Percentiles rank a stretch among this genome's conserved stretches.
Conservation (phyloP, 2,329 filamentous ascomycete genomes). For the Fusarium pseudonygamai region DNA sequence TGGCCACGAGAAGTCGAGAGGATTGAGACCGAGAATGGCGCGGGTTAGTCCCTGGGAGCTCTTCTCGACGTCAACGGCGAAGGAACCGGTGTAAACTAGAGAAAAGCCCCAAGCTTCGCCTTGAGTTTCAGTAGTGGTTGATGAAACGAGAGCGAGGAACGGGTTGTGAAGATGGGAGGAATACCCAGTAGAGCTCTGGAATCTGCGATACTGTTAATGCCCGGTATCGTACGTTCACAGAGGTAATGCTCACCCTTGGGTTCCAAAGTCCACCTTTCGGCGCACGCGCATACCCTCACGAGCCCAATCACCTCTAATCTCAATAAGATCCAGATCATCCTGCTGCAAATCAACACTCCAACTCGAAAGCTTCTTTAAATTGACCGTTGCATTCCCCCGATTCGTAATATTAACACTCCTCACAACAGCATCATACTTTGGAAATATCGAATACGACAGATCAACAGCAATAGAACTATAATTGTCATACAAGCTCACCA, state of each 20-base stretch:
- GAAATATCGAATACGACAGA: conserved; percentile 71
- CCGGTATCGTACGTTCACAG: rapidly evolving
- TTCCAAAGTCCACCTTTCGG: conserved; percentile 65
- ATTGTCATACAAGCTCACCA: conserved; percentile 68
- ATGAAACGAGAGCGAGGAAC: conserved; percentile 66
- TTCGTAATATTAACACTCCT: conserved; percentile 71
- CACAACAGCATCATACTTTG: conserved; percentile 67
- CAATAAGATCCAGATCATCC: conserved; percentile 70
- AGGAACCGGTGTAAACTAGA: conserved; percentile 71
- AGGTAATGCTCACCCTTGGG: conserved; percentile 55
- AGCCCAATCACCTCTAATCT: conserved; percentile 70
- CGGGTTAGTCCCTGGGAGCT: conserved; percentile 70
- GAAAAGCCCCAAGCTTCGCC: conserved; percentile 73
- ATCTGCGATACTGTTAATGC: conserved; percentile 50
- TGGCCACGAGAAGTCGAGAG: conserved; percentile 67
- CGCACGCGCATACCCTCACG: conserved; percentile 65
- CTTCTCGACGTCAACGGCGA: conserved; percentile 67
- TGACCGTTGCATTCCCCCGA: conserved; percentile 61
- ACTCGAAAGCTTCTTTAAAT: conserved; percentile 66
- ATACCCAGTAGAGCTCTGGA: conserved; percentile 69
- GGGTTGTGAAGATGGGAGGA: conserved; percentile 73
- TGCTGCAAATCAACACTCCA: conserved; percentile 70
- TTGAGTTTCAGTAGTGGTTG: conserved; percentile 66
- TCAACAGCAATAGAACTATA: conserved; percentile 67
- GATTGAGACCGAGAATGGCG: conserved; percentile 68